These are phyloP conservation scores for Sicyos edulis DNA, from an alignment of 306 rosid species.

Conservation along the genomic window DNA sequence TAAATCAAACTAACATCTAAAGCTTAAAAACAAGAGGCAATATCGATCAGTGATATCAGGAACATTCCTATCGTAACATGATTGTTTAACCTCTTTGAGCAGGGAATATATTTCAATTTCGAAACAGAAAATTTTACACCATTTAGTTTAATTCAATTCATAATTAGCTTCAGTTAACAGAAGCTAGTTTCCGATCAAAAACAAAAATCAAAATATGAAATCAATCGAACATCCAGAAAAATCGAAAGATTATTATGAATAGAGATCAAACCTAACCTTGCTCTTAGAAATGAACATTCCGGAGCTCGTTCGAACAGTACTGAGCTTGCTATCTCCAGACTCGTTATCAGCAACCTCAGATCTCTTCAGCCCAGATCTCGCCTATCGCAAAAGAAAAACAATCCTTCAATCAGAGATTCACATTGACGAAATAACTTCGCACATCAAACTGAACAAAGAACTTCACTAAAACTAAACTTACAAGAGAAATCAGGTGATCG, in stretches of 20 bases:
- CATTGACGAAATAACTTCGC: neutral
- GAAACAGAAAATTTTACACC: neutral
- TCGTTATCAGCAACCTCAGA: slow-evolving; percentile 81
- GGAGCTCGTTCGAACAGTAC: slow-evolving; percentile 89
- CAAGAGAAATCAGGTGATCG: slow-evolving; percentile 84
- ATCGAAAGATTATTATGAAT: neutral
- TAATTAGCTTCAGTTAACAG: neutral
- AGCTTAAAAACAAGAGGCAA: neutral
- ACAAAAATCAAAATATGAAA: neutral
- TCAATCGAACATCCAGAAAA: neutral
- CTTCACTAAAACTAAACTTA: slow-evolving; percentile 34
- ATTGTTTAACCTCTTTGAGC: slow-evolving; percentile 11
- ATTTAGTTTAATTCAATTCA: slow-evolving; percentile 6
- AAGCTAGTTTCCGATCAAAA: neutral
- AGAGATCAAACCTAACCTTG: slow-evolving; percentile 43
- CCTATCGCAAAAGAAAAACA: slow-evolving; percentile 37
- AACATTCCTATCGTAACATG: neutral
- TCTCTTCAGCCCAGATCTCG: slow-evolving; percentile 89
- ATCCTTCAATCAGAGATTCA: neutral
- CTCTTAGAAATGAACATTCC: slow-evolving; percentile 85
- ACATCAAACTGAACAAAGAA: neutral
- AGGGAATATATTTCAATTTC: neutral
- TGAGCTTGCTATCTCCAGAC: slow-evolving; percentile 64
- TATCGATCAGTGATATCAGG: neutral
- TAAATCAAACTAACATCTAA: neutral